Conservation (phyloP, 768 basidiomycete genomes). For the Lactarius evosmus region DNA sequence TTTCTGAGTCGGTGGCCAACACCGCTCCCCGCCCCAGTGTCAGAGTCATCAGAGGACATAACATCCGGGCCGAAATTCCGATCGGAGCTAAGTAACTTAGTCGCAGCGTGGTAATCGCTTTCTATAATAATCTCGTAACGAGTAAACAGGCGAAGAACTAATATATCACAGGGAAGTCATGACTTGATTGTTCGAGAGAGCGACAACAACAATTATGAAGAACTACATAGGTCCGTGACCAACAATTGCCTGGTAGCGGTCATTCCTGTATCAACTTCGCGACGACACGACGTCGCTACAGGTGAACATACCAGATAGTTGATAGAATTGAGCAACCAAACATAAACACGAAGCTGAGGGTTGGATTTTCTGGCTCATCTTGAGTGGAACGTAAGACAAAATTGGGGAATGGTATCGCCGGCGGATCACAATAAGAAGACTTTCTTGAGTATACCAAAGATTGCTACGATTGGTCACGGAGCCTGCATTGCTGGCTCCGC, state of each 20-base stretch:
- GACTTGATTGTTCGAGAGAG: background rate
- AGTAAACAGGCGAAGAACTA: slow-evolving; percentile 1
- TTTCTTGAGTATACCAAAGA: background rate
- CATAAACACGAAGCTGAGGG: background rate
- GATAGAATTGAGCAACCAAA: slow-evolving; percentile 28
- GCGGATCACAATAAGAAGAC: background rate
- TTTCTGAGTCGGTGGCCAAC: slow-evolving; percentile 8
- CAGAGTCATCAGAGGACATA: slow-evolving; percentile 16
- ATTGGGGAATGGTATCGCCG: slow-evolving; percentile 17
- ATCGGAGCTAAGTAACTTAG: background rate
- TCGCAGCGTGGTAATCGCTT: slow-evolving; percentile 9
- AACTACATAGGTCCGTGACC: background rate
- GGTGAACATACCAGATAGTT: slow-evolving; percentile 15
- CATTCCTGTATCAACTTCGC: background rate
- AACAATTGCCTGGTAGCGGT: background rate
- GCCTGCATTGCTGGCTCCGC: background rate
- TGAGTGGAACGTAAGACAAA: background rate
- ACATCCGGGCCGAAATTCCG: slow-evolving; percentile 1
- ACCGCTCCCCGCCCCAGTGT: background rate
- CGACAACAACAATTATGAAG: background rate
- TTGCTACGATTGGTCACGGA: background rate
- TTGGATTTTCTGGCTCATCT: background rate
- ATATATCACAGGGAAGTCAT: background rate
- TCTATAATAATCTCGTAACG: background rate
- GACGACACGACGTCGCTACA: background rate